phyloP scores from a whole-genome alignment of 495 filamentous ascomycete species.

The Lepidopterella palustris region DNA sequence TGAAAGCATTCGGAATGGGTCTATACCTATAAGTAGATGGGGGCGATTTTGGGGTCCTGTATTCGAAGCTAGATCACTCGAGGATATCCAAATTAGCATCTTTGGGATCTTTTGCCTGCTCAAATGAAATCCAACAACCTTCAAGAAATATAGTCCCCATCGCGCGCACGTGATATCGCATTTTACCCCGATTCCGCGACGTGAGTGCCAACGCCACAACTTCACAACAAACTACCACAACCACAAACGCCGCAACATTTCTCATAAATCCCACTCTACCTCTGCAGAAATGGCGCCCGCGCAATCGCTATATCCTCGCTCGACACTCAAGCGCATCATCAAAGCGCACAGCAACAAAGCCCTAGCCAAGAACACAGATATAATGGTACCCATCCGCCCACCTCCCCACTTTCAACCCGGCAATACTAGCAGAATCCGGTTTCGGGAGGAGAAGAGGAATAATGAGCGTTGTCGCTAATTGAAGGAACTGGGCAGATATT shows the following conservation, averaged over 20 bases:
- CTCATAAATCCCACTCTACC: background rate
- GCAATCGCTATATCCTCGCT: conserved; percentile 76
- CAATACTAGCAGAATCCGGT: background rate
- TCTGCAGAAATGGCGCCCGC: background rate
- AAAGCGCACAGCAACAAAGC: conserved; percentile 79
- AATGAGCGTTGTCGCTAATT: background rate
- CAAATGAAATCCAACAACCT: too few species aligned
- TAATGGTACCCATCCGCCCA: conserved; percentile 55
- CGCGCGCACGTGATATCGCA: background rate
- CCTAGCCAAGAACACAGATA: conserved; percentile 79
- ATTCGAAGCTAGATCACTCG: too few species aligned
- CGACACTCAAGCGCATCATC: conserved; percentile 77
- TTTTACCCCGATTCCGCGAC: too few species aligned
- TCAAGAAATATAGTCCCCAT: too few species aligned
- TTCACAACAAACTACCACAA: background rate
- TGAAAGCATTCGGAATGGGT: too few species aligned
- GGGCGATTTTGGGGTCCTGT: too few species aligned
- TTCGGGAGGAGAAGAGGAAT: too few species aligned
- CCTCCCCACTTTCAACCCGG: background rate
- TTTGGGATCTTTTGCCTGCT: too few species aligned
- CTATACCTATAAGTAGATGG: too few species aligned
- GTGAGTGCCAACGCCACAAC: background rate
- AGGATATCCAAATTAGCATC: too few species aligned
- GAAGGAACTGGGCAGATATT: conserved; percentile 58
- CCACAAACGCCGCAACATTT: background rate